Evolutionary conservation across 1,284 basidiomycete genomes (phyloP).

Genomic region (Heterobasidion parviporum): DNA sequence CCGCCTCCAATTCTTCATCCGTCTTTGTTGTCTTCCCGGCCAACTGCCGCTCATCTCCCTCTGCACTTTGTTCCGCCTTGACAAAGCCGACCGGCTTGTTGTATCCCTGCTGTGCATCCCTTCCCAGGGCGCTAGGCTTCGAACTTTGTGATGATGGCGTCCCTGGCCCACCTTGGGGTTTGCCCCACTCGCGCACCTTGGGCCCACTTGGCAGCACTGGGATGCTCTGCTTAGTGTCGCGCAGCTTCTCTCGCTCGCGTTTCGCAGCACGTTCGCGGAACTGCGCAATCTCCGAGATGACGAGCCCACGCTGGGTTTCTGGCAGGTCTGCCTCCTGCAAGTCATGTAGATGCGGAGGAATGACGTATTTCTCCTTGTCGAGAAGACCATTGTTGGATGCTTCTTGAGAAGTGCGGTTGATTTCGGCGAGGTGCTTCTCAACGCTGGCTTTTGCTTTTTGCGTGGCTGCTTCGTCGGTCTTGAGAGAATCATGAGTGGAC

Average conservation of each 20-base stretch:
- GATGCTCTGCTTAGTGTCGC: conserved; percentile 57
- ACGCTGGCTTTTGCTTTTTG: conserved; percentile 50
- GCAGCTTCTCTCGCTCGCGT: conserved; percentile 77
- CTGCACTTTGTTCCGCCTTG: conserved; percentile 46
- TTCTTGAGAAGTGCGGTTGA: conserved; percentile 56
- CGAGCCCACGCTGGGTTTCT: conserved; percentile 89
- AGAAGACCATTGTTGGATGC: conserved; percentile 58
- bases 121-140: conserved; percentile 34
- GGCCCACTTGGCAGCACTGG: conserved; percentile 58
- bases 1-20: conserved; percentile 79
- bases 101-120: conserved; percentile 62
- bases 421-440: conserved; percentile 48
- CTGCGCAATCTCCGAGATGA: conserved; percentile 91
- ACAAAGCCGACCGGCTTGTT: conserved; percentile 77
- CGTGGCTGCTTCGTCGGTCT: conserved; percentile 55
- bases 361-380: conserved; percentile 76
- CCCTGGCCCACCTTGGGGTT: conserved; percentile 28
- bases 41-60: conserved; percentile 27
- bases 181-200: conserved; percentile 71
- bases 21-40: conserved; percentile 46
- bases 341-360: conserved; percentile 92
- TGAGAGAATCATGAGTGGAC: conserved; percentile 3
- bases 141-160: conserved; percentile 21
- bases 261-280: conserved; percentile 86
- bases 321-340: conserved; percentile 92